A percentile compares a stretch with the other conserved stretches of the same genome.
phyloP scores from a whole-genome alignment of 345 rosid genomes.

The Eucalyptus tenuipes region DNA sequence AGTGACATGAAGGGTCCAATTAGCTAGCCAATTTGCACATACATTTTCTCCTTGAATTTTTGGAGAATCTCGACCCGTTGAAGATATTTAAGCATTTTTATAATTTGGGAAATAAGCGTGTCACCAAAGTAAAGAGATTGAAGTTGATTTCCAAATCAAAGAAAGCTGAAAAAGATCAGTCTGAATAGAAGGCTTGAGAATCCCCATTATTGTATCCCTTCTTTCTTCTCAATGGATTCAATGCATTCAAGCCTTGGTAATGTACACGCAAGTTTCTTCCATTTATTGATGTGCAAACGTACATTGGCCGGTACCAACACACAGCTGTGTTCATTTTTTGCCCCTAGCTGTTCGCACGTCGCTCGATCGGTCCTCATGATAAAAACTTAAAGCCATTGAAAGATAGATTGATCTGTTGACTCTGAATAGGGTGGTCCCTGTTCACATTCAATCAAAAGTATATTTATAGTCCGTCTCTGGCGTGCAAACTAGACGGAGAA shows the following conservation, averaged over 20 bases:
- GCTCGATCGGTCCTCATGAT: neutral
- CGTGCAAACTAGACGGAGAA: neutral
- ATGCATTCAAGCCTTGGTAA: neutral
- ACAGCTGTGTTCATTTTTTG: neutral
- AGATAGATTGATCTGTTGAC: neutral
- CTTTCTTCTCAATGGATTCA: neutral
- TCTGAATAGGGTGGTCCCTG: neutral
- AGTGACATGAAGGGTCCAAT: neutral
- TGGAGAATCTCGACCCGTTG: neutral
- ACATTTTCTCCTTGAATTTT: neutral
- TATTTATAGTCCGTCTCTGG: neutral
- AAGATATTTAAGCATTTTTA: neutral
- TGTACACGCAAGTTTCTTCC: neutral
- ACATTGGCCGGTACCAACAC: neutral
- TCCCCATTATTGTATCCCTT: neutral
- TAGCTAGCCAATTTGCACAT: neutral
- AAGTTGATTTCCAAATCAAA: neutral
- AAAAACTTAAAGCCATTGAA: neutral
- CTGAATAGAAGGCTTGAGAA: neutral
- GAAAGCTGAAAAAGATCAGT: neutral
- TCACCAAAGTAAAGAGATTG: neutral
- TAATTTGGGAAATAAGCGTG: neutral
- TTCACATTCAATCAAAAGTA: neutral
- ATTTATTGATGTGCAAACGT: neutral
- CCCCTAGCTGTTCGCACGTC: neutral